A percentile compares a stretch with the other conserved stretches of the same genome.
phyloP scores from a whole-genome alignment of 768 basidiomycete genomes.

The Boletus reticulatus region DNA sequence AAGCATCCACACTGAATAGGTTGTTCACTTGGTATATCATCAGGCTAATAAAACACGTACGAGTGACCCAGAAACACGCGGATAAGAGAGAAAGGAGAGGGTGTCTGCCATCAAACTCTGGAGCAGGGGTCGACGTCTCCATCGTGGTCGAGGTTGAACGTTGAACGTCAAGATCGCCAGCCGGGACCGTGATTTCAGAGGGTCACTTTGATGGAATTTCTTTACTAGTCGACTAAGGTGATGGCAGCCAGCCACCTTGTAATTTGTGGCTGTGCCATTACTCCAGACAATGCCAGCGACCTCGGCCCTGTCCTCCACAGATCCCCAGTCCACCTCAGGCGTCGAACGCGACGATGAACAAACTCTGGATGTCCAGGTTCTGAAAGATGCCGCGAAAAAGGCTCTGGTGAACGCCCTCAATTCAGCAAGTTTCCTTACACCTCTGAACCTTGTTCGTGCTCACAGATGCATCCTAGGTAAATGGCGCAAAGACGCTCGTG shows the following conservation, averaged over 20 bases:
- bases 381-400: conserved; percentile 79
- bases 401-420: conserved; percentile 85
- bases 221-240: conserved; percentile 2
- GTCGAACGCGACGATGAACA: conserved; percentile 36
- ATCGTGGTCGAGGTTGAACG: conserved; percentile 22
- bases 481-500: conserved; percentile 96
- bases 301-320: conserved; percentile 31
- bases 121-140: conserved; percentile 19
- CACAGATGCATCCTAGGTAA: conserved; percentile 52
- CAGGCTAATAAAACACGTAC: conserved; percentile 44
- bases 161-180: conserved; percentile 1
- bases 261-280: conserved; percentile 30
- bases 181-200: background rate
- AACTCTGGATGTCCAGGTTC: conserved; percentile 54
- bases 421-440: conserved; percentile 45
- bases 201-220: background rate
- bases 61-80: conserved; percentile 80
- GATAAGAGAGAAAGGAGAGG: conserved; percentile 75
- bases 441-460: background rate
- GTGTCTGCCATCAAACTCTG: conserved; percentile 46
- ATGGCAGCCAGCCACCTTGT: conserved; percentile 9
- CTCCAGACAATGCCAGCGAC: conserved; percentile 26
- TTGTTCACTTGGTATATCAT: background rate
- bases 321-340: conserved; percentile 34
- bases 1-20: conserved; percentile 67